These are phyloP conservation scores for Alternaria sp. DNA, from an alignment of 2,329 filamentous ascomycete species.

Conservation along the genomic window DNA sequence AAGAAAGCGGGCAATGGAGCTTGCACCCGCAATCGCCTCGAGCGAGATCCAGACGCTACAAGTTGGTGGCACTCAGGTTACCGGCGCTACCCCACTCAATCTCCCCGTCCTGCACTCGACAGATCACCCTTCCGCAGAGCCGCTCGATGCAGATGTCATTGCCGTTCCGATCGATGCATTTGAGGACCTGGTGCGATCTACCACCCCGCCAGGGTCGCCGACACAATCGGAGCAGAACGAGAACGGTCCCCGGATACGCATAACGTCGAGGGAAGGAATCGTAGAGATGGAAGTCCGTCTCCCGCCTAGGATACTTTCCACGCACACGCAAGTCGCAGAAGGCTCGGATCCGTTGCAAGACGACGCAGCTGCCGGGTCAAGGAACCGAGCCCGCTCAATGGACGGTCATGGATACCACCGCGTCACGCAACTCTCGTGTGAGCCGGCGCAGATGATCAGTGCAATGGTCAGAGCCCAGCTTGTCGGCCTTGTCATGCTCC, in stretches of 20 bases:
- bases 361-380: constrained; percentile 9
- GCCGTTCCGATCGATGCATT: constrained; percentile 14
- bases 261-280: constrained; percentile 46
- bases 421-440: constrained; percentile 44
- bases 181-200: constrained; percentile 22
- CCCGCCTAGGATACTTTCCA: constrained; percentile 40
- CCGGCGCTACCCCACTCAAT: constrained; percentile 30
- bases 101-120: constrained; percentile 23
- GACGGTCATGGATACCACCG: constrained; percentile 32
- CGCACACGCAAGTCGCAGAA: constrained; percentile 33
- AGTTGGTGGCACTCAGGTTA: constrained; percentile 26
- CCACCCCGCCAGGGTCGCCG: constrained; percentile 31
- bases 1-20: neutral
- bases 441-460: constrained; percentile 42
- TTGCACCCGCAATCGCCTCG: neutral
- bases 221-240: constrained; percentile 35
- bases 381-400: constrained; percentile 2
- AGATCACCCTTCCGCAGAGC: neutral
- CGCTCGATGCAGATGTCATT: constrained; percentile 6
- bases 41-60: constrained; percentile 20
- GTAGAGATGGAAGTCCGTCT: constrained; percentile 49
- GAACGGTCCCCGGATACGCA: constrained; percentile 47
- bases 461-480: constrained; percentile 41
- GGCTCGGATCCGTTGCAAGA: constrained; percentile 12
- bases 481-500: constrained; percentile 38